phyloP scores from a whole-genome alignment of 2,329 filamentous ascomycete genomes.

The Arachnopeziza araneosa region DNA sequence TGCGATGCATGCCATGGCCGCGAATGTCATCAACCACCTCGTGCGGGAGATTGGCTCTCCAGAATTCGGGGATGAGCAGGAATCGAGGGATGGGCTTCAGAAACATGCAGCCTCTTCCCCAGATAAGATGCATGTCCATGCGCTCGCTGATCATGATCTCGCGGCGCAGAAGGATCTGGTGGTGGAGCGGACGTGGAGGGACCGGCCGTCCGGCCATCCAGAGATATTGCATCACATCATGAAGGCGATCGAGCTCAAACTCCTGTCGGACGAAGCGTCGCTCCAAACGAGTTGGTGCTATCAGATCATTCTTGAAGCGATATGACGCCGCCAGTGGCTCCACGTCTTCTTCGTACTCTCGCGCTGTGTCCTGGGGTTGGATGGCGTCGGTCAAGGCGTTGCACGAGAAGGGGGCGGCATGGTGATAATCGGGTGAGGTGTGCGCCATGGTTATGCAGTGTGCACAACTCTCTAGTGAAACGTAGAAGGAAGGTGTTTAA shows the following conservation, averaged over 20 bases:
- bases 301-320: neutral
- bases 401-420: neutral
- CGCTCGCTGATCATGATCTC: constrained; percentile 30
- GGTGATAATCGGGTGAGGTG: neutral
- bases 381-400: neutral
- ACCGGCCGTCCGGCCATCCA: constrained; percentile 10
- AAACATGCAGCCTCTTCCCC: constrained; percentile 23
- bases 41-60: neutral
- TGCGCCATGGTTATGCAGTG: neutral
- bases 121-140: constrained; percentile 31
- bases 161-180: constrained; percentile 26
- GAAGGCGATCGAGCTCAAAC: constrained; percentile 4
- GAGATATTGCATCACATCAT: constrained; percentile 5
- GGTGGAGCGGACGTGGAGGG: constrained; percentile 24
- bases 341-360: neutral
- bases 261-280: neutral
- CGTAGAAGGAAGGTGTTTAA: no score
- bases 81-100: constrained; percentile 30
- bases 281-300: neutral
- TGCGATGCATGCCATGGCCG: neutral
- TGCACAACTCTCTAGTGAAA: neutral
- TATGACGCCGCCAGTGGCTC: neutral
- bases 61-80: constrained; percentile 25
- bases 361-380: neutral
- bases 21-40: neutral